Conservation (phyloP, 2,329 filamentous ascomycete species). For the Calonectria hawksworthii region DNA sequence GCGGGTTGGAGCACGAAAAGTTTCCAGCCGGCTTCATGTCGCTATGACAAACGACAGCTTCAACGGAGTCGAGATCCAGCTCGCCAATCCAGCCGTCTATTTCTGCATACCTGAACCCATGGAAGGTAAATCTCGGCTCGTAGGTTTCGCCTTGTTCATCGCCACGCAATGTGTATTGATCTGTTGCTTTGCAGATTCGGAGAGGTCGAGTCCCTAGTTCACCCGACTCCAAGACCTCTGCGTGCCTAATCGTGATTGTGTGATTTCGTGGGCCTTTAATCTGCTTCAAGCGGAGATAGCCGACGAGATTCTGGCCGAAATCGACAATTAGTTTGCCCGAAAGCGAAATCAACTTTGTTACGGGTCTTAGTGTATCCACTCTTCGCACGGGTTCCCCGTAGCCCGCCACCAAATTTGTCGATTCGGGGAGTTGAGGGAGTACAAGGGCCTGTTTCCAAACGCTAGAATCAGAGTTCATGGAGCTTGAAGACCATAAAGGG, state of each 20-base stretch:
- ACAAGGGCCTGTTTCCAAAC: slow-evolving; percentile 30
- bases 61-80: slow-evolving; percentile 32
- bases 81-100: slow-evolving; percentile 56
- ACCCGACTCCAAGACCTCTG: slow-evolving; percentile 67
- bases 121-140: slow-evolving; percentile 65
- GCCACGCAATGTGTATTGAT: slow-evolving; percentile 54
- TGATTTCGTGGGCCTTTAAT: slow-evolving; percentile 54
- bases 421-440: slow-evolving; percentile 50
- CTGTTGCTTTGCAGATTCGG: slow-evolving; percentile 64
- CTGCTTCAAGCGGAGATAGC: slow-evolving; percentile 57
- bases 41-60: slow-evolving; percentile 58
- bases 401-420: slow-evolving; percentile 63
- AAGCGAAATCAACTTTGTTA: slow-evolving; percentile 49
- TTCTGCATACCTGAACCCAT: slow-evolving; percentile 67
- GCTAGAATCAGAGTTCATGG: slow-evolving; percentile 28
- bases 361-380: slow-evolving; percentile 49
- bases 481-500: slow-evolving; percentile 44
- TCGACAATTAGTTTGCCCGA: slow-evolving; percentile 62
- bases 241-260: slow-evolving; percentile 62
- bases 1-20: slow-evolving; percentile 64
- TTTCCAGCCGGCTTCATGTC: slow-evolving; percentile 64
- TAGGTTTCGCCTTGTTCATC: slow-evolving; percentile 42
- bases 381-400: slow-evolving; percentile 17
- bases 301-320: slow-evolving; percentile 72
- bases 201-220: slow-evolving; percentile 59